Evolutionary conservation across 2,329 filamentous ascomycete species (phyloP).

Genomic region (Fusarium goolgardi): DNA sequence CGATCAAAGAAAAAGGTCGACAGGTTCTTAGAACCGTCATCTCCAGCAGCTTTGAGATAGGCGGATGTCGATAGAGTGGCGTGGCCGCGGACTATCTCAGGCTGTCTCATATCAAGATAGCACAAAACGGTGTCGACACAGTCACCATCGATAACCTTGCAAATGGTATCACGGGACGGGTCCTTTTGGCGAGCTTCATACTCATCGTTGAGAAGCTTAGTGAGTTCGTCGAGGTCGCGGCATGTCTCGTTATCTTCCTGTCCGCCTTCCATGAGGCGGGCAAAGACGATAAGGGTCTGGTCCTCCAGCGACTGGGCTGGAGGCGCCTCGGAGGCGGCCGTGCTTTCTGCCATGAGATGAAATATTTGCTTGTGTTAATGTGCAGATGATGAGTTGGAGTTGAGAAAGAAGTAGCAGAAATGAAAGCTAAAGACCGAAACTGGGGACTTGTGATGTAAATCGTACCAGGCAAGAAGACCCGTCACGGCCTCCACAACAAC

Average conservation of each 20-base stretch:
- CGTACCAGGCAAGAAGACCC: conserved; percentile 36
- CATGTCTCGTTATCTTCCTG: conserved; percentile 81
- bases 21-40: conserved; percentile 76
- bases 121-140: conserved; percentile 87
- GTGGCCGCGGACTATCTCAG: conserved; percentile 79
- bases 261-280: conserved; percentile 89
- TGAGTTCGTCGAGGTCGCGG: conserved; percentile 67
- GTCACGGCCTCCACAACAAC: conserved; percentile 26
- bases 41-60: conserved; percentile 80
- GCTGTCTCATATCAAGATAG: conserved; percentile 85
- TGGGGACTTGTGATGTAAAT: conserved; percentile 42
- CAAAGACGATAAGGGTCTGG: conserved; percentile 81
- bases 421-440: conserved; percentile 25
- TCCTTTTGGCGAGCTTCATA: conserved; percentile 58
- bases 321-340: conserved; percentile 49
- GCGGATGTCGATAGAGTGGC: conserved; percentile 85
- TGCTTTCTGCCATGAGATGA: conserved; percentile 49
- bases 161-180: conserved; percentile 61
- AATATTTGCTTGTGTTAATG: conserved; percentile 3
- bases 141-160: conserved; percentile 75
- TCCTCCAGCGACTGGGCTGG: conserved; percentile 62
- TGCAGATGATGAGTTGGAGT: neutral
- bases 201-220: conserved; percentile 69
- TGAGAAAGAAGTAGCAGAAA: conserved; percentile 3
- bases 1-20: conserved; percentile 79